Evolutionary conservation across 2,329 filamentous ascomycete species (phyloP).

Genomic region (Achaetomium macrosporum): DNA sequence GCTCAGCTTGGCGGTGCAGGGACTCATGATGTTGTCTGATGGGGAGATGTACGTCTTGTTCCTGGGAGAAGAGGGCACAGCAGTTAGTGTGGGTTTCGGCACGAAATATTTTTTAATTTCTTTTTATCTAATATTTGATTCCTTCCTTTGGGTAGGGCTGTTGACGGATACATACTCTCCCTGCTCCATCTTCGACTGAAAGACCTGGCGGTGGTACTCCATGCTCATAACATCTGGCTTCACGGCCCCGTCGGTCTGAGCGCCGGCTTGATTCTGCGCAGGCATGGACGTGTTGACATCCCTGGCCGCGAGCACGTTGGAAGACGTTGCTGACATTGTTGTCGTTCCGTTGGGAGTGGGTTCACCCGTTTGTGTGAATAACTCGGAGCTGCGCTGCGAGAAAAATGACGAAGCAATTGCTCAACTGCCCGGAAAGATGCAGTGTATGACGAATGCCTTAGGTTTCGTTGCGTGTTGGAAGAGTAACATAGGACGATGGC

Average conservation of each 20-base stretch:
- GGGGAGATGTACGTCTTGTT: constrained; percentile 62
- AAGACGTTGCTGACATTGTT: constrained; percentile 41
- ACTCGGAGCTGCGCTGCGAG: not conserved
- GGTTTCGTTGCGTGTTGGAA: no score
- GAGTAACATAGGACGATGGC: no score
- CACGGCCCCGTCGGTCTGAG: constrained; percentile 55
- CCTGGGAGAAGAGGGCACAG: constrained; percentile 9
- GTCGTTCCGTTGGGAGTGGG: not conserved
- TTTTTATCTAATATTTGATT: no score
- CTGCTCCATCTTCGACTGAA: constrained; percentile 65
- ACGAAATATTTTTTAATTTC: no score
- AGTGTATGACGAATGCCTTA: no score
- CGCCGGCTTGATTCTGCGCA: constrained; percentile 24
- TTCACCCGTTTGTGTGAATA: not conserved
- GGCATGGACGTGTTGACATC: constrained; percentile 56
- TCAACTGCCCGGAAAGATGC: no score
- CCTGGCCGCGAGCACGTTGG: constrained; percentile 57
- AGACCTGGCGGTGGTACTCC: constrained; percentile 71
- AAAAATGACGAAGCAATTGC: no score
- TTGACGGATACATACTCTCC: constrained; percentile 48
- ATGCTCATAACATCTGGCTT: constrained; percentile 55
- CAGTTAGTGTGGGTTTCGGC: not conserved
- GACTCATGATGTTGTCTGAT: constrained; percentile 85
- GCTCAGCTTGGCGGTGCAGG: constrained; percentile 75
- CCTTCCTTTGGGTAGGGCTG: no score